Evolutionary conservation across 2,329 filamentous ascomycete species (phyloP), one percentile per base, ranked within the genome.

Genomic region (Penicillium sp.): DNA sequence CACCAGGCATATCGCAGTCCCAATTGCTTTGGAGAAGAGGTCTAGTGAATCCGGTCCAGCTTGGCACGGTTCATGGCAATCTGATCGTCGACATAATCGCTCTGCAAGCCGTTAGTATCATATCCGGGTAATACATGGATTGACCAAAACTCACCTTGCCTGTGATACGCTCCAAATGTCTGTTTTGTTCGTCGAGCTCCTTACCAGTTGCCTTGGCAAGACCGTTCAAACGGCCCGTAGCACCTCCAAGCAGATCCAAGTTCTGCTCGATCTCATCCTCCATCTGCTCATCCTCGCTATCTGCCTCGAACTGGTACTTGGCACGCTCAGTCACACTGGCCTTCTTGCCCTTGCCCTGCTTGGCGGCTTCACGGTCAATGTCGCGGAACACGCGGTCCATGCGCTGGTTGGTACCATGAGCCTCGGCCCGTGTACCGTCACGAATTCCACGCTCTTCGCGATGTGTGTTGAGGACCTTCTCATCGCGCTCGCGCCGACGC

Each of bases 271-370:
- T 88, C 68, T 89, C 86, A 56, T 84, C 84, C 57, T 90, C 86
- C 77, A 90, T 87, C 50, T 81, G 80, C 48, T 88, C 86, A 55
- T 86, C 84, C 55, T 85, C 83, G 54, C 85, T 86, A 55, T 90
- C 87, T n/a, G 85, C 87, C 64, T 92, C 89, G 59, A 94, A 87
- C 61, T 89, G 87, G 65, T 88, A 94, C 70, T 91, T 92, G 13
- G 81, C 81, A 45, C 84, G 78, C 64, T 90, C 86, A 2, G 82
- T 82, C 45, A 86, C 75, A 61, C 72, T 83, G 16, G 73, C 67
- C 64, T 78, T 77, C 47, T 81, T 79, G 58, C 81, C 78, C 49
- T 81, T 81, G 14, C 79, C 75, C 31, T 53, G 67, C 81, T 55
- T 80, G 45, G 51, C 58, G 6, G 71, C 68, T n/a, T 75, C 76